Percentiles rank a stretch among this genome's conserved stretches.
Conservation (phyloP, 2,329 filamentous ascomycete genomes). For the Penicillium sp. region DNA sequence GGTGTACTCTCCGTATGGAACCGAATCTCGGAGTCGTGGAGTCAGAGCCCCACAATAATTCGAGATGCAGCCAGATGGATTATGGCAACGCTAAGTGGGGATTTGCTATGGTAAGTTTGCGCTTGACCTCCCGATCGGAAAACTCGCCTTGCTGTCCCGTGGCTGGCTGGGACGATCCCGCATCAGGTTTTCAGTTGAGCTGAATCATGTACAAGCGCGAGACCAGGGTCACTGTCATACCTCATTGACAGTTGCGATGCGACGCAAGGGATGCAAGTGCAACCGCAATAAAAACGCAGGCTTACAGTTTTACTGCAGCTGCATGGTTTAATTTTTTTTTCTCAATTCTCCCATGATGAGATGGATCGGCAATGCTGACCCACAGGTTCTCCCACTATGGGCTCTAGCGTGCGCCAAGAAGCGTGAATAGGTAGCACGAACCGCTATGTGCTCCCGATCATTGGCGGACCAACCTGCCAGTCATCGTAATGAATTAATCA, state of each 20-base stretch:
- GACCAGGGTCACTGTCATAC: not conserved
- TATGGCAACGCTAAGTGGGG: constrained; percentile 8
- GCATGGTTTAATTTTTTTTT: not conserved
- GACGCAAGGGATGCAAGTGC: constrained; percentile 6
- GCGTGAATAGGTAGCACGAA: constrained; percentile 18
- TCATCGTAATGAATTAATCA: constrained; percentile 16
- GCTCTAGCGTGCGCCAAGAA: constrained; percentile 9
- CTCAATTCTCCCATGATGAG: not conserved
- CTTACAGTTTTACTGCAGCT: not conserved
- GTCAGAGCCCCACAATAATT: constrained; percentile 12
- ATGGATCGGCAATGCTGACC: constrained; percentile 19
- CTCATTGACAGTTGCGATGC: not conserved
- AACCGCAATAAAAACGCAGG: not conserved
- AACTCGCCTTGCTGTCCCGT: not conserved
- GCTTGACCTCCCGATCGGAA: constrained; percentile 1
- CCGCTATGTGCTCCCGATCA: constrained; percentile 9
- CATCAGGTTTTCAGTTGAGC: not conserved
- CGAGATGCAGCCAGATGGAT: constrained; percentile 16
- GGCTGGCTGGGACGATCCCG: constrained; percentile 18
- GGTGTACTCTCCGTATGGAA: constrained; percentile 14
- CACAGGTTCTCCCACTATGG: constrained; percentile 26
- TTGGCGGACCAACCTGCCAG: constrained; percentile 18
- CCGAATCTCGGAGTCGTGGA: constrained; percentile 10
- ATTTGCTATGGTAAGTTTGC: not conserved
- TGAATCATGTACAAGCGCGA: not conserved